These are phyloP conservation scores for Meyerozyma athensensis DNA, from an alignment of 1,139 yeast genomes.

Conservation along the genomic window DNA sequence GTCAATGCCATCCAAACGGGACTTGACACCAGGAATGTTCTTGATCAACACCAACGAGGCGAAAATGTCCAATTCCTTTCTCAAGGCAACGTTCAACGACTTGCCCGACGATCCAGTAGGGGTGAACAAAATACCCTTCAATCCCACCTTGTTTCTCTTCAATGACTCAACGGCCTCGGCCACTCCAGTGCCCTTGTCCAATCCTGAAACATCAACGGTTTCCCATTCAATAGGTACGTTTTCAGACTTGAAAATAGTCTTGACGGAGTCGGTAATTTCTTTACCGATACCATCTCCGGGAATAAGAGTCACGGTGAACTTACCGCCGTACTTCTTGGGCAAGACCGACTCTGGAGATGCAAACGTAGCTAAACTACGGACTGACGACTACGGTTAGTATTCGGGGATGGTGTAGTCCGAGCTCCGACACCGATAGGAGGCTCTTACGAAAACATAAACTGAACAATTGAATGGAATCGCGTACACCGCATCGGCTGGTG, in stretches of 20 bases:
- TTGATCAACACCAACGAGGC: constrained; percentile 92
- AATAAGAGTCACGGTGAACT: constrained; percentile 85
- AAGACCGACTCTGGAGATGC: constrained; percentile 57
- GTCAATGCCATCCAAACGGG: constrained; percentile 84
- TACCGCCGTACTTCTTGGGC: constrained; percentile 94
- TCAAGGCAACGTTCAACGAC: constrained; percentile 90
- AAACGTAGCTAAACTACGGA: constrained; percentile 47
- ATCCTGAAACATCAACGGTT: constrained; percentile 82
- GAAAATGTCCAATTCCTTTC: constrained; percentile 93
- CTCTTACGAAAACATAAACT: no score
- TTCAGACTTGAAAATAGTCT: constrained; percentile 79
- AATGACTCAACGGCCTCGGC: constrained; percentile 86
- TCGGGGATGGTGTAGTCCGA: constrained; percentile 2
- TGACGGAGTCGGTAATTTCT: constrained; percentile 92
- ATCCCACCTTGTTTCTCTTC: constrained; percentile 94
- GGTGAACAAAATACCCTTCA: constrained; percentile 93
- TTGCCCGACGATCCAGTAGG: constrained; percentile 58
- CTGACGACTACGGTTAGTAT: constrained; percentile 20
- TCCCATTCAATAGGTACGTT: constrained; percentile 95
- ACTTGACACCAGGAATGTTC: constrained; percentile 90
- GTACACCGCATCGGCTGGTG: neutral
- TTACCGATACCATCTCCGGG: constrained; percentile 98
- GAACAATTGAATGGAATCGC: neutral
- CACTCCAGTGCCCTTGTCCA: constrained; percentile 52
- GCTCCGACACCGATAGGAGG: neutral